These are phyloP conservation scores for Erythrophleum fordii DNA, from an alignment of 306 rosid genomes.

Conservation along the genomic window DNA sequence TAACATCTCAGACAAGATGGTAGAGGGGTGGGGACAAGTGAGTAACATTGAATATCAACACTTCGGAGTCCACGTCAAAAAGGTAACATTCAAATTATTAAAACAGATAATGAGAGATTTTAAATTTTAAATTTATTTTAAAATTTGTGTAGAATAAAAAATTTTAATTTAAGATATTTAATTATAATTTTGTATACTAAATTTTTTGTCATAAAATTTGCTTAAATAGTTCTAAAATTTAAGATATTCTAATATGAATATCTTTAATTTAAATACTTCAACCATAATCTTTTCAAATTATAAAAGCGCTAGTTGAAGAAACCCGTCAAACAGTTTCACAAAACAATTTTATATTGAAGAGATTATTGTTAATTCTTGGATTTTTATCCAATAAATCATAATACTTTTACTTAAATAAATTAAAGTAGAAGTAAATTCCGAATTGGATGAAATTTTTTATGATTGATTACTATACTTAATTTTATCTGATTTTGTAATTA, in stretches of 20 bases:
- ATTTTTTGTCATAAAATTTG: too few species aligned
- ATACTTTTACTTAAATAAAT: background rate
- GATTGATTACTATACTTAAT: background rate
- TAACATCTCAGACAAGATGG: background rate
- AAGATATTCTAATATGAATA: too few species aligned
- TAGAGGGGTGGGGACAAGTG: background rate
- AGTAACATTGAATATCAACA: background rate
- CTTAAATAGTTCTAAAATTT: too few species aligned
- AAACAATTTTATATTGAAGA: background rate
- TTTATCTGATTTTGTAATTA: background rate
- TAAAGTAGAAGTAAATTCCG: background rate
- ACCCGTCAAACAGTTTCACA: background rate
- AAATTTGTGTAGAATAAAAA: too few species aligned
- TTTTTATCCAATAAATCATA: too few species aligned
- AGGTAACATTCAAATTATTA: background rate
- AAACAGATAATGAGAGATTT: too few species aligned
- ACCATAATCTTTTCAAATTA: too few species aligned
- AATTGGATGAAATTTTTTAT: background rate
- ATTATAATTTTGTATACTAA: background rate
- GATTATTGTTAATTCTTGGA: too few species aligned
- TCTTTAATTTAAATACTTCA: too few species aligned
- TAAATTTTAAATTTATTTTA: too few species aligned
- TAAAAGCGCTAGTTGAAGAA: too few species aligned
- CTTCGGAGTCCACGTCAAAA: background rate
- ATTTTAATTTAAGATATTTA: too few species aligned